Conservation (phyloP, 148 eudicot species). For the Euryodendron excelsum region DNA sequence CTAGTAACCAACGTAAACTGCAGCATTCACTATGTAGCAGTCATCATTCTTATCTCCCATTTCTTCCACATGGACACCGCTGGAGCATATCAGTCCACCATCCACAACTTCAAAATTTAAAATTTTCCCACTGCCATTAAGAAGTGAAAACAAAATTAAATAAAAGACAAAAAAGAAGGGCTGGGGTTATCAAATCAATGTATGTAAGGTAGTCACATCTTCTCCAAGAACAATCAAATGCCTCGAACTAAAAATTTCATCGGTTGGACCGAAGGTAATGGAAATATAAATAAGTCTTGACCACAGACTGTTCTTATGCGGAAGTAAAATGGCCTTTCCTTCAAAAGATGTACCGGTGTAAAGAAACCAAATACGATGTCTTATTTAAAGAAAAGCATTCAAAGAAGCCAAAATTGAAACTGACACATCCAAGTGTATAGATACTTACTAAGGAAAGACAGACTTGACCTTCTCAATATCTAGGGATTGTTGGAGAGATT, state of each 20-base stretch:
- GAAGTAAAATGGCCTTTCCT: background rate
- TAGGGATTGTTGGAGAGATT: constrained; percentile 60
- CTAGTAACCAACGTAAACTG: constrained; percentile 90
- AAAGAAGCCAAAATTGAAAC: constrained; percentile 2
- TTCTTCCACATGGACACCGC: constrained; percentile 95
- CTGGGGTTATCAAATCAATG: background rate
- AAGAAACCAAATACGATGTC: background rate
- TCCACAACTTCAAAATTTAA: constrained; percentile 79
- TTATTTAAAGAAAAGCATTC: background rate
- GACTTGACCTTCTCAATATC: constrained; percentile 90
- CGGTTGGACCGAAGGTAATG: background rate
- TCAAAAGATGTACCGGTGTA: background rate
- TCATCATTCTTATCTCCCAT: constrained; percentile 97
- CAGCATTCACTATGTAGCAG: constrained; percentile 96
- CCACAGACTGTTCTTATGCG: background rate
- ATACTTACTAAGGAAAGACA: constrained; percentile 93
- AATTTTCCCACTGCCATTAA: constrained; percentile 64
- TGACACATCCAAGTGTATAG: background rate
- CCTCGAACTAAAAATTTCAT: background rate
- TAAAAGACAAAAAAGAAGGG: background rate
- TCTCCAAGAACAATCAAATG: background rate
- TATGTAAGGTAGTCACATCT: background rate
- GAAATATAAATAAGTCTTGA: background rate
- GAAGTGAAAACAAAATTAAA: constrained; percentile 2
- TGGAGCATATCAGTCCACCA: constrained; percentile 95